Conservation (phyloP, 2,329 filamentous ascomycete genomes). For the Trichoderma afroharzianum region DNA sequence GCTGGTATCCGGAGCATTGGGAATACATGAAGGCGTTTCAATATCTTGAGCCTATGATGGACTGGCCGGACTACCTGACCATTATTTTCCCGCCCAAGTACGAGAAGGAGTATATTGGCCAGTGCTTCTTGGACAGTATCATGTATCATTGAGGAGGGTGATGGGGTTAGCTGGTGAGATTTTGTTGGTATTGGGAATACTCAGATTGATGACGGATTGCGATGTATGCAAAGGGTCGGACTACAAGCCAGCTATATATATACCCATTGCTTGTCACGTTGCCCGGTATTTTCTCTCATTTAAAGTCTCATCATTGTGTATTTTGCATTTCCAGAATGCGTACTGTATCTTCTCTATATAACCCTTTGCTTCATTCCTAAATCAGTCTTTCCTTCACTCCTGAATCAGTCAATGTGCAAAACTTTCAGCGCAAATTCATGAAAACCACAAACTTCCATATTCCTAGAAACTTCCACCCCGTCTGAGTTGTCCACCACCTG, state of each 20-base stretch:
- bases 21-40: background rate
- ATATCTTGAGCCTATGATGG: background rate
- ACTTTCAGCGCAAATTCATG: too few species aligned
- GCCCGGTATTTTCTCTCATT: background rate
- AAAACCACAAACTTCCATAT: background rate
- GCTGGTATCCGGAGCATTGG: conserved; percentile 3
- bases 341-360: background rate
- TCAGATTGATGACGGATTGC: background rate
- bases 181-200: background rate
- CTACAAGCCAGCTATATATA: background rate
- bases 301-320: background rate
- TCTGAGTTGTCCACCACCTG: background rate
- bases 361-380: too few species aligned
- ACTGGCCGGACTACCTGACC: background rate
- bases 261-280: background rate
- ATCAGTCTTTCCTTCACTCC: too few species aligned
- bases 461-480: background rate
- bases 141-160: background rate
- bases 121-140: background rate
- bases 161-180: background rate
- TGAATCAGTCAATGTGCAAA: too few species aligned
- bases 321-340: background rate
- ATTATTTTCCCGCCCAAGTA: background rate
- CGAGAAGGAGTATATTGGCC: background rate
- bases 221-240: background rate